Evolutionary conservation across 2,329 filamentous ascomycete species (phyloP).

Genomic region (Madurella mycetomatis): DNA sequence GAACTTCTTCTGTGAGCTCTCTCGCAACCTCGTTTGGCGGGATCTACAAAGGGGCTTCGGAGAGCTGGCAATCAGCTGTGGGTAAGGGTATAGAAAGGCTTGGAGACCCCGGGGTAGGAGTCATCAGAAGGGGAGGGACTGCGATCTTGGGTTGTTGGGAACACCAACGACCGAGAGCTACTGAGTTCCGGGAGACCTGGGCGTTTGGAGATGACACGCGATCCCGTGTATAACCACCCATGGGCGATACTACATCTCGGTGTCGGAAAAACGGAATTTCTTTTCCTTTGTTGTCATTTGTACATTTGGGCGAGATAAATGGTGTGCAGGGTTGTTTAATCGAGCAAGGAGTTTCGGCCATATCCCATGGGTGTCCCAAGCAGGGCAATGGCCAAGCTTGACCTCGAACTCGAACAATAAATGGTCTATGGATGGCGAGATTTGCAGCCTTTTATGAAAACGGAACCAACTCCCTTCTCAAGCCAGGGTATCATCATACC

Average conservation of each 20-base stretch:
- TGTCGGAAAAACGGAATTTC: conserved; percentile 17
- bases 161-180: neutral
- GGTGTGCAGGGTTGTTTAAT: conserved; percentile 22
- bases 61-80: neutral
- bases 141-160: neutral
- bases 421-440: neutral
- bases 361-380: no score
- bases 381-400: no score
- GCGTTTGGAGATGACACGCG: neutral
- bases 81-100: neutral
- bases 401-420: no score
- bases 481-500: no score
- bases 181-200: neutral
- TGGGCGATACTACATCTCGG: conserved; percentile 17
- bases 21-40: neutral
- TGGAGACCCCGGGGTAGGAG: neutral
- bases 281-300: conserved; percentile 19
- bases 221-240: conserved; percentile 15
- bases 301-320: conserved; percentile 24
- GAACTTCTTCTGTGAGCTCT: conserved; percentile 75
- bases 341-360: conserved; percentile 23
- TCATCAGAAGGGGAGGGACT: neutral
- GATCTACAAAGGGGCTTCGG: neutral
- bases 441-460: neutral
- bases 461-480: no score